Evolutionary conservation across 352 stramenopile genomes (phyloP).

Genomic region (Globisporangium cystogenes): DNA sequence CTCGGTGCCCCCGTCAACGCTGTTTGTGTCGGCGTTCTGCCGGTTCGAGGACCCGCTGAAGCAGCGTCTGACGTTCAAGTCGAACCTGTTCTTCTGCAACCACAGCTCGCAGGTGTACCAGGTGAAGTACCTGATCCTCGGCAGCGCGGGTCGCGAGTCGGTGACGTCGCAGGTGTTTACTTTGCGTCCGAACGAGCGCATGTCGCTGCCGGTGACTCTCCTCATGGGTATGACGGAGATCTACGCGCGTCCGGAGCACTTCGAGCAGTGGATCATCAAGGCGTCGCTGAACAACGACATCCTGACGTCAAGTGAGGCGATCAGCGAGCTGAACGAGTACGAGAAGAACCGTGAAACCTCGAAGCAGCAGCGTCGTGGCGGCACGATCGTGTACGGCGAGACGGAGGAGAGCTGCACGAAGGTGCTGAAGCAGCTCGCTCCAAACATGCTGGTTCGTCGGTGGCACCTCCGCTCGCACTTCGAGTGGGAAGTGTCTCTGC

Average conservation of each 20-base stretch:
- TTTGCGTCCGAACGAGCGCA: conserved; percentile 54
- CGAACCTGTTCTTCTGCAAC: conserved; percentile 80
- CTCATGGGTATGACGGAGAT: conserved; percentile 84
- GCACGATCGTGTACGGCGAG: conserved; percentile 69
- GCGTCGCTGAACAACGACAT: conserved; percentile 74
- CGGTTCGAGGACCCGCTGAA: conserved; percentile 61
- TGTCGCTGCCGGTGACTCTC: conserved; percentile 54
- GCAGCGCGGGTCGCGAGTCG: conserved; percentile 32
- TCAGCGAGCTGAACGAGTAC: conserved; percentile 54
- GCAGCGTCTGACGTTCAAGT: conserved; percentile 69
- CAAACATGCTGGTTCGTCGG: conserved; percentile 69
- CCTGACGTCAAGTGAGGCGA: conserved; percentile 44
- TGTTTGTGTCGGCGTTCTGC: conserved; percentile 67
- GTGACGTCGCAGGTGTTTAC: conserved; percentile 57
- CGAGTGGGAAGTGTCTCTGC: conserved; percentile 72
- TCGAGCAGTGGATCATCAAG: conserved; percentile 76
- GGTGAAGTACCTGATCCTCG: conserved; percentile 66
- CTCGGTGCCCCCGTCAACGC: conserved; percentile 24
- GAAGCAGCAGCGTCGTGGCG: conserved; percentile 48
- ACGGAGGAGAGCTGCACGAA: conserved; percentile 73
- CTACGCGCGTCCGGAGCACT: conserved; percentile 56
- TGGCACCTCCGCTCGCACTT: conserved; percentile 74
- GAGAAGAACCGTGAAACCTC: conserved; percentile 39
- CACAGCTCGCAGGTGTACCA: conserved; percentile 69
- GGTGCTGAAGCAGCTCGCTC: conserved; percentile 61